Evolutionary conservation across 2,329 filamentous ascomycete species (phyloP), one percentile per base, ranked within the genome.

Genomic region (Parafenestella ontariensis): DNA sequence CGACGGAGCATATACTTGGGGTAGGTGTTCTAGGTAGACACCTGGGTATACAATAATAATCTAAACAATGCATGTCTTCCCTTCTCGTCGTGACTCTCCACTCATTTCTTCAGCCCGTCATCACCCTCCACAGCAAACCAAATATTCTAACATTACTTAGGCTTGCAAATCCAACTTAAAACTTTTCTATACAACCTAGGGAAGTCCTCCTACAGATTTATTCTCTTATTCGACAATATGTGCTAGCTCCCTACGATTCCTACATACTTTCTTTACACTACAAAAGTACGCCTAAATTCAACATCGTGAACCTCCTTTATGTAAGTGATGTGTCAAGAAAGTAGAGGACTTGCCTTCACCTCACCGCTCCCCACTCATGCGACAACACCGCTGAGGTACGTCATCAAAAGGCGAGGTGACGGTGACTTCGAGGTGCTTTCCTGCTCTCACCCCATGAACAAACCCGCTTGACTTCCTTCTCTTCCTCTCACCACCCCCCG

Each of bases 101-200:
- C 20, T 24, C 37, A 40, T 13, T n/a, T 24, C 26, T 21, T n/a
- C 23, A 13, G 15, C 9, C 55, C 31, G 26, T 51, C 55, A 28
- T 56, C 51, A 17, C 33, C 62, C 34, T 74, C 73, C 13, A 76
- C 65, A n/a, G n/a, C n/a, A n/a, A n/a, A n/a, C n/a, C n/a, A n/a
- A n/a, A n/a, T n/a, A n/a, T n/a, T n/a, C n/a, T n/a, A n/a, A n/a
- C n/a, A n/a, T n/a, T n/a, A n/a, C n/a, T n/a, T n/a, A n/a, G n/a
- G n/a, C n/a, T n/a, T n/a, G n/a, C n/a, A n/a, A n/a, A n/a, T n/a
- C n/a, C n/a, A n/a, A n/a, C n/a, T n/a, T n/a, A n/a, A n/a, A n/a
- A n/a, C n/a, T n/a, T n/a, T n/a, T n/a, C n/a, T n/a, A n/a, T n/a
- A n/a, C n/a, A n/a, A n/a, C n/a, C n/a, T n/a, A n/a, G n/a, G n/a